Percentiles rank a stretch among this genome's conserved stretches.
These are phyloP conservation scores for Solanum chacoense DNA, from an alignment of 305 asterid genomes.

Conservation along the genomic window DNA sequence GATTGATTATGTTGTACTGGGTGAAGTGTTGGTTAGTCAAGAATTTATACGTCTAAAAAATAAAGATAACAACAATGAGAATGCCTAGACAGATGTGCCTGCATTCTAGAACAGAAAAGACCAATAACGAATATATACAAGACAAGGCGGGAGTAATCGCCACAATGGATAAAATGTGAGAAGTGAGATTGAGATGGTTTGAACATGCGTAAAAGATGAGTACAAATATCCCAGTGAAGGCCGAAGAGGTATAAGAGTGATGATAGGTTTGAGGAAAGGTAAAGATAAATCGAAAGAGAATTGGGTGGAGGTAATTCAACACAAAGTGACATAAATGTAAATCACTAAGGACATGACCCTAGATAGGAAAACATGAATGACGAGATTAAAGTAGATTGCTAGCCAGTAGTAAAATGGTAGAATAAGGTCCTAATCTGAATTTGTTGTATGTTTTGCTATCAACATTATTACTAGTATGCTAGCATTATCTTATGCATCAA, in stretches of 20 bases:
- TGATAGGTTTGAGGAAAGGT: too few species aligned
- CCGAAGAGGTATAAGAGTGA: background rate
- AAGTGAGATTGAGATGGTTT: background rate
- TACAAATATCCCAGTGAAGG: background rate
- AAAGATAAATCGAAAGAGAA: too few species aligned
- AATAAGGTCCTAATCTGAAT: background rate
- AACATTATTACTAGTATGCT: background rate
- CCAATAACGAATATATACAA: background rate
- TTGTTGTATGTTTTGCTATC: accelerated
- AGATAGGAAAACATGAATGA: too few species aligned
- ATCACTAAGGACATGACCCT: too few species aligned
- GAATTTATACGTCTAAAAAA: too few species aligned
- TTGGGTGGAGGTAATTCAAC: background rate
- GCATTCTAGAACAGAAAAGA: too few species aligned
- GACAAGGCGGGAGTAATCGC: background rate
- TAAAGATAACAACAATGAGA: background rate
- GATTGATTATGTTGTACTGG: too few species aligned
- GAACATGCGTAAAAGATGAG: background rate
- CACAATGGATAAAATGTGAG: background rate
- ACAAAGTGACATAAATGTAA: background rate
- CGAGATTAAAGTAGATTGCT: background rate
- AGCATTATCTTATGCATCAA: background rate
- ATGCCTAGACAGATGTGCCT: background rate
- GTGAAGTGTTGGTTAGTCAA: background rate
- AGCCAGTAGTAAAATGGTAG: background rate